Percentiles rank a stretch among this genome's conserved stretches.
Evolutionary conservation across 2,329 filamentous ascomycete species (phyloP).

Genomic region (Aureobasidium sp.): DNA sequence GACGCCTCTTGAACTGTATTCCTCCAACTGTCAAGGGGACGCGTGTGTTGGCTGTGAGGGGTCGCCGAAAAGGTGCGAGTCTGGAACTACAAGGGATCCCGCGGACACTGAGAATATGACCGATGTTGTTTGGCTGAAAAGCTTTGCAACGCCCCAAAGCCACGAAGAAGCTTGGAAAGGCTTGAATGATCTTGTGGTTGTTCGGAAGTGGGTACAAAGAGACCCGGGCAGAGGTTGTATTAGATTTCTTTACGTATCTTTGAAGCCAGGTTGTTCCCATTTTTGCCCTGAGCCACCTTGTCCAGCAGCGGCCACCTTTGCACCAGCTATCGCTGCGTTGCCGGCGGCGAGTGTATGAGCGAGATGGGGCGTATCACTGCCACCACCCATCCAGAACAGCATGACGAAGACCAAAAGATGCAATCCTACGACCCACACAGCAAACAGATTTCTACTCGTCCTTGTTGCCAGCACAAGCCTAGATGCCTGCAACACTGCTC

Average conservation of each 20-base stretch:
- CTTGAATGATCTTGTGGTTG: neutral
- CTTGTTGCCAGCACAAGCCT: constrained; percentile 84
- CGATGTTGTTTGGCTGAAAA: neutral
- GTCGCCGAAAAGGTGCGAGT: neutral
- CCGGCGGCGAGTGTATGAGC: constrained; percentile 6
- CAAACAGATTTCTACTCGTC: constrained; percentile 88
- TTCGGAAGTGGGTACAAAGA: neutral
- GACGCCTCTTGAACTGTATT: neutral
- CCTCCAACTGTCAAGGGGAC: neutral
- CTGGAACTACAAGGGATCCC: neutral
- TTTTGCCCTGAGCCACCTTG: neutral
- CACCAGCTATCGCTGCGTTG: constrained; percentile 7
- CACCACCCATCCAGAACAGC: constrained; percentile 69
- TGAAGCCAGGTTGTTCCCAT: constrained; percentile 10
- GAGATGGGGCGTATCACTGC: neutral
- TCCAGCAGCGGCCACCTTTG: neutral
- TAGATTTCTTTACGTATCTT: constrained; percentile 4
- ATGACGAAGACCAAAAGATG: constrained; percentile 83
- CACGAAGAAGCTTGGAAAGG: constrained; percentile 1
- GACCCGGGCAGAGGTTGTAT: neutral
- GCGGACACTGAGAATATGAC: neutral
- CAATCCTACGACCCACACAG: constrained; percentile 79
- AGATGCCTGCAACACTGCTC: constrained; percentile 83
- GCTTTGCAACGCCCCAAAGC: neutral
- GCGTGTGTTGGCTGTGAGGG: neutral